Percentiles rank a stretch among this genome's conserved stretches.
Evolutionary conservation across 768 basidiomycete genomes (phyloP).

Genomic region (Xerocomellus intermedius): DNA sequence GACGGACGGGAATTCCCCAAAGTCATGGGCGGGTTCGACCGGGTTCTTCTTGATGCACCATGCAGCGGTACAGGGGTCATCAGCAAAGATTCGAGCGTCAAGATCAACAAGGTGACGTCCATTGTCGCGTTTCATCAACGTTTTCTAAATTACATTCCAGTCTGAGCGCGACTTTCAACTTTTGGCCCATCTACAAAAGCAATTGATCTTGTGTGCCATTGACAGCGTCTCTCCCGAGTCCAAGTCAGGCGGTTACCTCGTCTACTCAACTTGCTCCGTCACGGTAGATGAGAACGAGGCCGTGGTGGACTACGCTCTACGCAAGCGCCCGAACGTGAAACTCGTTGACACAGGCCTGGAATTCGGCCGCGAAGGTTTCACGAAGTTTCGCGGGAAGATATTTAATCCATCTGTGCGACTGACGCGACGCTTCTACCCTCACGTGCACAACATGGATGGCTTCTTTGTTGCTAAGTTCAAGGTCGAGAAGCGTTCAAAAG

Average conservation of each 20-base stretch:
- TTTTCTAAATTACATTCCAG: slow-evolving; percentile 40
- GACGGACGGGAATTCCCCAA: slow-evolving; percentile 98
- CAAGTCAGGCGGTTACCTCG: slow-evolving; percentile 88
- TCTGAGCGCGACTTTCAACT: slow-evolving; percentile 94
- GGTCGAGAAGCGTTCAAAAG: slow-evolving; percentile 76
- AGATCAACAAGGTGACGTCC: slow-evolving; percentile 85
- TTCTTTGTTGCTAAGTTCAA: slow-evolving; percentile 99
- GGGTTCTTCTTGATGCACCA: slow-evolving; percentile 95
- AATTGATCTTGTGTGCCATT: slow-evolving; percentile 96
- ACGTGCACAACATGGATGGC: slow-evolving; percentile 99
- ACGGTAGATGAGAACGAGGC: slow-evolving; percentile 98
- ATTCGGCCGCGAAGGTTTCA: slow-evolving; percentile 92
- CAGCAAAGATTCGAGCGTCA: slow-evolving; percentile 95
- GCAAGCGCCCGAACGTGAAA: slow-evolving; percentile 89
- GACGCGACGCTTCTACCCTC: slow-evolving; percentile 90
- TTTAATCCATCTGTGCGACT: slow-evolving; percentile 78
- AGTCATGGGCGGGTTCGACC: slow-evolving; percentile 97
- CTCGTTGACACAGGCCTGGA: slow-evolving; percentile 90
- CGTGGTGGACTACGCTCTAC: slow-evolving; percentile 95
- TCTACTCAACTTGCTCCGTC: slow-evolving; percentile 98
- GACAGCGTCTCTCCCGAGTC: slow-evolving; percentile 91
- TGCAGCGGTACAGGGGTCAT: slow-evolving; percentile 99
- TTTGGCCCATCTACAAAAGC: slow-evolving; percentile 96
- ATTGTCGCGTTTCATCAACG: not conserved
- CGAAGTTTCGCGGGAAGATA: slow-evolving; percentile 84